Conservation (phyloP, 352 stramenopile species). For the Globisporangium acanthophoron region DNA sequence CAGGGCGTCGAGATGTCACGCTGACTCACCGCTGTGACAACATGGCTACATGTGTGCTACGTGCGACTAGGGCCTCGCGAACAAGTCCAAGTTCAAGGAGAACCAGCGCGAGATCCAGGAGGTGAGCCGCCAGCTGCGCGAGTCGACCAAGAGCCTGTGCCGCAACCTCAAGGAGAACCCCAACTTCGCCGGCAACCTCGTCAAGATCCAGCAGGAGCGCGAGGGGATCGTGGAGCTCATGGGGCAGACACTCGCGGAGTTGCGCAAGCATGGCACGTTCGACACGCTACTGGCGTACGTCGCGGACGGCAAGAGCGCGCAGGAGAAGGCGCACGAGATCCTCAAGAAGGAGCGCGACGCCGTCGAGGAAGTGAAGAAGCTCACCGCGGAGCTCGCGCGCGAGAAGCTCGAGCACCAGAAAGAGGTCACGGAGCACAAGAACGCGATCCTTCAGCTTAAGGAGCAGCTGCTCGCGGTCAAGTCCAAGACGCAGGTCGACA, state of each 20-base stretch:
- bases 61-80: slow-evolving; percentile 52
- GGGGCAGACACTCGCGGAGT: slow-evolving; percentile 47
- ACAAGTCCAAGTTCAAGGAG: slow-evolving; percentile 93
- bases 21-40: too few species aligned
- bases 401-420: slow-evolving; percentile 80
- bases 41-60: too few species aligned
- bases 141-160: slow-evolving; percentile 91
- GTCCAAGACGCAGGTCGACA: slow-evolving; percentile 81
- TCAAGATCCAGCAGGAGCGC: slow-evolving; percentile 91
- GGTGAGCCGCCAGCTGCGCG: slow-evolving; percentile 81
- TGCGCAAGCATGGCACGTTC: slow-evolving; percentile 75
- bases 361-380: slow-evolving; percentile 81
- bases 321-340: slow-evolving; percentile 76
- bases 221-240: slow-evolving; percentile 77
- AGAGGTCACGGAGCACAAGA: slow-evolving; percentile 64
- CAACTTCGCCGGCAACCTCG: slow-evolving; percentile 89
- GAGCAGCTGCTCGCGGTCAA: slow-evolving; percentile 81
- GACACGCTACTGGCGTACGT: slow-evolving; percentile 73
- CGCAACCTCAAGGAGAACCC: slow-evolving; percentile 92
- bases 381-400: slow-evolving; percentile 69
- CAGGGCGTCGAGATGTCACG: too few species aligned
- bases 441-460: slow-evolving; percentile 72
- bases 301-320: slow-evolving; percentile 64
- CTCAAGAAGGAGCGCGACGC: slow-evolving; percentile 84
- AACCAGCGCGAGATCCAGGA: slow-evolving; percentile 92